Conservation (phyloP, 371 early-diverging fungal species). For the Syncephalastrum monosporum region DNA sequence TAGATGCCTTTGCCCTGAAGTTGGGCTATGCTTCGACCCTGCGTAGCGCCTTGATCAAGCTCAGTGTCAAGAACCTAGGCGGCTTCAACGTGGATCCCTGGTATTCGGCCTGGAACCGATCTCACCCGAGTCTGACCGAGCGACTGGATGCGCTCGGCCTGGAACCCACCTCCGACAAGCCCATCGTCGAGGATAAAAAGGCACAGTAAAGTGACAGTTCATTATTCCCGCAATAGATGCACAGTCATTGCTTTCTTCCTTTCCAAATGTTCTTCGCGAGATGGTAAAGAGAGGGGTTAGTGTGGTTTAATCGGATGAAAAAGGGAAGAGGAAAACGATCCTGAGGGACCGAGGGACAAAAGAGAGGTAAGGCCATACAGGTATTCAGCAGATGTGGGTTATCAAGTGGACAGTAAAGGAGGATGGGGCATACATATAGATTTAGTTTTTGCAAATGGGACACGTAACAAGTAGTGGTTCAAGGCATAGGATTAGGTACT, state of each 20-base stretch:
- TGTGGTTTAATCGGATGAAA: too few species aligned
- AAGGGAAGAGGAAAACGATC: too few species aligned
- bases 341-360: too few species aligned
- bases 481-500: too few species aligned
- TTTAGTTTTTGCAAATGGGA: too few species aligned
- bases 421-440: too few species aligned
- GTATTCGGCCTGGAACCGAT: constrained; percentile 93
- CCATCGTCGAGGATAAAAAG: constrained; percentile 24
- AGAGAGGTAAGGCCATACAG: too few species aligned
- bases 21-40: constrained; percentile 84
- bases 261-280: too few species aligned
- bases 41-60: constrained; percentile 83
- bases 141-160: constrained; percentile 74
- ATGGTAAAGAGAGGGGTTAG: too few species aligned
- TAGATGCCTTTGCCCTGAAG: constrained; percentile 88
- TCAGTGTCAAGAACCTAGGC: constrained; percentile 90
- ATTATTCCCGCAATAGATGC: neutral
- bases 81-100: constrained; percentile 87
- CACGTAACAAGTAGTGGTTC: too few species aligned
- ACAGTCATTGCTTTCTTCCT: neutral
- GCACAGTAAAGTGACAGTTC: constrained; percentile 23
- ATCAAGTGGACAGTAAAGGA: too few species aligned
- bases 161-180: constrained; percentile 39
- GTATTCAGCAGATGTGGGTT: too few species aligned
- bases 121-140: constrained; percentile 94